A percentile compares a stretch with the other conserved stretches of the same genome.
Conservation (phyloP, 108 stramenopile genomes). For the Cylindrotheca fusiformis region DNA sequence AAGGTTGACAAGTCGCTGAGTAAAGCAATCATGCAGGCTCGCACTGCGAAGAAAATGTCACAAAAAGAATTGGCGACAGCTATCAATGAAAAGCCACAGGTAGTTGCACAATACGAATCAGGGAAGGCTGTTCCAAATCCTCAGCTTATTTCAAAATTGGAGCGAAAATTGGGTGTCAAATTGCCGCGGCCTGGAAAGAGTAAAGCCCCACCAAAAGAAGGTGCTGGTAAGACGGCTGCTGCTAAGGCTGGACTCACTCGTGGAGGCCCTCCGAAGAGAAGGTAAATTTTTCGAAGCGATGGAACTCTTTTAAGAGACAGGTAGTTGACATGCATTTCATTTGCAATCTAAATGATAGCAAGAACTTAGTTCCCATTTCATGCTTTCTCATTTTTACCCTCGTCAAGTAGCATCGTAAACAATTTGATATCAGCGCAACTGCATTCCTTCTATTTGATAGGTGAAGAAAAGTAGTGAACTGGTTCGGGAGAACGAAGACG, state of each 20-base stretch:
- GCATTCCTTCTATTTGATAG: too few relatives aligned
- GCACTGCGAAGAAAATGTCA: constrained; percentile 95
- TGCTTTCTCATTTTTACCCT: too few relatives aligned
- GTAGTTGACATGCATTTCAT: too few relatives aligned
- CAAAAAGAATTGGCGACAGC: constrained; percentile 95
- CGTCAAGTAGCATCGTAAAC: too few relatives aligned
- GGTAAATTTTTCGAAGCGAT: constrained; percentile 40
- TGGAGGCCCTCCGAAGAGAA: constrained; percentile 85
- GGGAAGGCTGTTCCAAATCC: constrained; percentile 97
- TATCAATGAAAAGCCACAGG: constrained; percentile 97
- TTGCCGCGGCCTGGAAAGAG: constrained; percentile 88
- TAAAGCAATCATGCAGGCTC: constrained; percentile 95
- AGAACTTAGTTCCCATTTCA: too few relatives aligned
- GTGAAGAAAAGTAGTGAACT: too few relatives aligned
- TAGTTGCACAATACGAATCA: constrained; percentile 94
- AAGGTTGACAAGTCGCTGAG: constrained; percentile 87
- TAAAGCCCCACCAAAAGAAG: constrained; percentile 52
- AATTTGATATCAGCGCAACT: too few relatives aligned
- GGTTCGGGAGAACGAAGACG: too few relatives aligned
- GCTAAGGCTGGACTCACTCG: constrained; percentile 49
- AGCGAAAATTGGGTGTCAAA: constrained; percentile 85
- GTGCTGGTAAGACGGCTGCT: constrained; percentile 35
- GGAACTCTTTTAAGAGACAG: background rate
- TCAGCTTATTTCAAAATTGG: constrained; percentile 91
- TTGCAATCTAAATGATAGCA: too few relatives aligned